Conservation (phyloP, 2,329 filamentous ascomycete genomes). For the Hypoxylon sp. region DNA sequence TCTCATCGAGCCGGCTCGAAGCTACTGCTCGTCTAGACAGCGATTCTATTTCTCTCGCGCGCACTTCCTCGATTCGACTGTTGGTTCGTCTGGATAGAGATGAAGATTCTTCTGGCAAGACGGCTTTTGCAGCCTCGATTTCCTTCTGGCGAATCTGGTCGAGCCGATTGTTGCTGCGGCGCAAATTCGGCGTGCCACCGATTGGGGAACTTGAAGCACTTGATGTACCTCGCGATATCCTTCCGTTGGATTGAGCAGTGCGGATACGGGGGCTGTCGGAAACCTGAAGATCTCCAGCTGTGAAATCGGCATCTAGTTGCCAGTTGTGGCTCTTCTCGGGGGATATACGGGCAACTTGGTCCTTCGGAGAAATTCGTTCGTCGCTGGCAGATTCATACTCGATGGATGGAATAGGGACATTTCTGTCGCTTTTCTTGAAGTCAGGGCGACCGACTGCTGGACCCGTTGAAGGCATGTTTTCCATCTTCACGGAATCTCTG, state of each 20-base stretch:
- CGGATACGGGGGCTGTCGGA: conserved; percentile 64
- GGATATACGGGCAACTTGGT: conserved; percentile 41
- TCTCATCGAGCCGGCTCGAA: conserved; percentile 60
- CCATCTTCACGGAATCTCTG: conserved; percentile 28
- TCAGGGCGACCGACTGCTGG: not conserved
- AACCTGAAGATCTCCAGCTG: conserved; percentile 61
- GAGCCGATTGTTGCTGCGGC: conserved; percentile 47
- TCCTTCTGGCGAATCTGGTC: conserved; percentile 49
- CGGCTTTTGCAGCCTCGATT: conserved; percentile 41
- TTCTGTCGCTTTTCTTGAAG: conserved; percentile 5
- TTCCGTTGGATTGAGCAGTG: conserved; percentile 45
- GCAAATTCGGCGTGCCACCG: conserved; percentile 29
- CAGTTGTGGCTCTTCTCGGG: conserved; percentile 63
- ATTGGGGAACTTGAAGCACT: conserved; percentile 12
- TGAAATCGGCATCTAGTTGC: conserved; percentile 66
- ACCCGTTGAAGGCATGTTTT: conserved; percentile 5
- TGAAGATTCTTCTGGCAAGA: conserved; percentile 35
- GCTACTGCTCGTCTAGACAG: conserved; percentile 57
- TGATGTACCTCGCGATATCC: conserved; percentile 8
- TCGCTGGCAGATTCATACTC: conserved; percentile 38
- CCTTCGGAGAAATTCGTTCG: conserved; percentile 36
- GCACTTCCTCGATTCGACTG: conserved; percentile 60
- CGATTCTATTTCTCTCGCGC: conserved; percentile 53
- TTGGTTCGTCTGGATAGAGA: conserved; percentile 43
- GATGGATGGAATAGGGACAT: conserved; percentile 39